These are phyloP conservation scores for Melastoma candidum DNA, from an alignment of 441 rosid species.

Conservation along the genomic window DNA sequence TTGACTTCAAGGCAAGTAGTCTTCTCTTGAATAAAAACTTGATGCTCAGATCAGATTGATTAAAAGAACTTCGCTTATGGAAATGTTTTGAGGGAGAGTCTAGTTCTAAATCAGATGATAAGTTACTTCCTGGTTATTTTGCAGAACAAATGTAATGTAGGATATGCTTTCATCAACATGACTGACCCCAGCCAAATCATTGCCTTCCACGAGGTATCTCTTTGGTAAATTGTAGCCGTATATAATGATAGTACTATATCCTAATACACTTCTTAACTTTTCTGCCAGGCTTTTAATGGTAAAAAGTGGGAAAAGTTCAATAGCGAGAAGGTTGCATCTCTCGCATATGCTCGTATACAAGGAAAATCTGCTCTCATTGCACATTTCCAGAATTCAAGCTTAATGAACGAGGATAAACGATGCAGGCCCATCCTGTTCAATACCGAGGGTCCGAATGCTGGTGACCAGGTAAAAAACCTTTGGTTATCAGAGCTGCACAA, in stretches of 20 bases:
- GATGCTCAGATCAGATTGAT: not conserved
- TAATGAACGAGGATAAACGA: constrained; percentile 75
- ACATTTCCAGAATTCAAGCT: constrained; percentile 76
- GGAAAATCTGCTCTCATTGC: constrained; percentile 63
- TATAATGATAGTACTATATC: not conserved
- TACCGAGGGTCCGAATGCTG: constrained; percentile 65
- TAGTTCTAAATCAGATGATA: not conserved
- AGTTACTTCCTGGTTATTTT: constrained; percentile 11
- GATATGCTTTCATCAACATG: constrained; percentile 79
- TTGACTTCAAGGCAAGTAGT: constrained; percentile 58
- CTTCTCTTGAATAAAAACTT: constrained; percentile 2
- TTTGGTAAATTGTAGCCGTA: not conserved
- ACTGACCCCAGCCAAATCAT: constrained; percentile 44
- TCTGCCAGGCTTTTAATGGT: constrained; percentile 51
- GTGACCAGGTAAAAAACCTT: constrained; percentile 44
- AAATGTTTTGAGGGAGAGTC: not conserved
- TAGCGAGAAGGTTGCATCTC: constrained; percentile 64
- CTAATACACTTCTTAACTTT: constrained; percentile 9
- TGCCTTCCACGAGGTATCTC: constrained; percentile 54
- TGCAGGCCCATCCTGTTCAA: constrained; percentile 72
- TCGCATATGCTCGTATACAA: constrained; percentile 72
- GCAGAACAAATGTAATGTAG: constrained; percentile 81
- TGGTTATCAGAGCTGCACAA: not conserved
- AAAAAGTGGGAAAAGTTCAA: constrained; percentile 85
- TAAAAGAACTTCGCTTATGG: constrained; percentile 2